Conservation (phyloP, 768 basidiomycete genomes). For the Tricholoma saponaceum region DNA sequence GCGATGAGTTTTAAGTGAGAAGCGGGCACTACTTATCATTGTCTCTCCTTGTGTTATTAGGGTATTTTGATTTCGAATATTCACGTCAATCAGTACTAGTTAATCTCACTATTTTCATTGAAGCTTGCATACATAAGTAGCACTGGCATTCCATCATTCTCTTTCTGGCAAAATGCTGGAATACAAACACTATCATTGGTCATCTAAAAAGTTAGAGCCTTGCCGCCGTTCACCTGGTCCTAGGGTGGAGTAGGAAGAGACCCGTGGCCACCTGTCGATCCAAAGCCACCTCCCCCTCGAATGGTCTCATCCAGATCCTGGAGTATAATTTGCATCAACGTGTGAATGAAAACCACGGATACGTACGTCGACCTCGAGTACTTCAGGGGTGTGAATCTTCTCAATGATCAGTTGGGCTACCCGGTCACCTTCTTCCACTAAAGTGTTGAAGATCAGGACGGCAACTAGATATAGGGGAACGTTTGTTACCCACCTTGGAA, state of each 20-base stretch:
- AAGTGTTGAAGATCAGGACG: neutral
- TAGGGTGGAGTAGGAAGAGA: constrained; percentile 27
- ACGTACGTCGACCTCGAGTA: constrained; percentile 81
- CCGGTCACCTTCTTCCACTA: constrained; percentile 92
- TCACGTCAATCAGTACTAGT: neutral
- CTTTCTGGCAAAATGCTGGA: neutral
- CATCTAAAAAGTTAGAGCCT: neutral
- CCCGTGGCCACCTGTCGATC: constrained; percentile 87
- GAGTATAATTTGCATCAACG: neutral
- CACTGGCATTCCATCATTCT: neutral
- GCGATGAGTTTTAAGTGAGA: neutral
- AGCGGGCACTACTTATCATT: no score
- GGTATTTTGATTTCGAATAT: neutral
- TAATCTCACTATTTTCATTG: neutral
- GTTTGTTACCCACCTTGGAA: constrained; percentile 59
- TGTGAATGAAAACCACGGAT: neutral
- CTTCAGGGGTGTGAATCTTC: constrained; percentile 79
- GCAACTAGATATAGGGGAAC: neutral
- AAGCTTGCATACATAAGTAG: neutral
- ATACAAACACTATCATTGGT: neutral
- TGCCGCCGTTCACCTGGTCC: neutral
- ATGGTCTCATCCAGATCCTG: constrained; percentile 84
- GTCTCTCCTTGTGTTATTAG: neutral
- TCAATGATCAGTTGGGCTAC: constrained; percentile 95
- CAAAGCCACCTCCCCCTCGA: constrained; percentile 86